Evolutionary conservation across 2,329 filamentous ascomycete species (phyloP).

Genomic region (Alternaria triticina): DNA sequence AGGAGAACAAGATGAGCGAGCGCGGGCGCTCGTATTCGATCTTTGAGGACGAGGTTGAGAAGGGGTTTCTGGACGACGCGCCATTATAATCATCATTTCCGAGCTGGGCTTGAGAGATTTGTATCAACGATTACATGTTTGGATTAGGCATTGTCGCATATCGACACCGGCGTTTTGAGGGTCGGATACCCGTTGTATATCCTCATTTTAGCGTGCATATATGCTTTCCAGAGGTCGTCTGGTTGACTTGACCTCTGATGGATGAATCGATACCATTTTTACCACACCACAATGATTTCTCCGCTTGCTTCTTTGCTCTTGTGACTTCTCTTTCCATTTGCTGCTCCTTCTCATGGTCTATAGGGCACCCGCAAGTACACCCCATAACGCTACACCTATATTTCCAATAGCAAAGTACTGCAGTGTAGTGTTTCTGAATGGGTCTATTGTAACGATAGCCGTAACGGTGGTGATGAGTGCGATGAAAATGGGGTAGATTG

Average conservation of each 20-base stretch:
- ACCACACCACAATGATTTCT: background rate
- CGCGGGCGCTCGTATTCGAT: conserved; percentile 8
- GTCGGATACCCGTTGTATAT: background rate
- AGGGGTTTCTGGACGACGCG: conserved; percentile 15
- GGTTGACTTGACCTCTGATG: background rate
- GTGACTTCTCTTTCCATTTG: background rate
- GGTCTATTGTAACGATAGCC: background rate
- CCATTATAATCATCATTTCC: conserved; percentile 6
- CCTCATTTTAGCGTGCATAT: background rate
- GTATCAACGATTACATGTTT: background rate
- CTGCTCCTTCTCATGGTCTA: background rate
- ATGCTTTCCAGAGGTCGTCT: background rate
- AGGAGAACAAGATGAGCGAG: background rate
- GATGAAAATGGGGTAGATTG: background rate
- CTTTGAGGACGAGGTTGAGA: conserved; percentile 18
- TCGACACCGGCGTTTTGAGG: background rate
- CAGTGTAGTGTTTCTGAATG: background rate
- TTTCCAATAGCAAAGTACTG: background rate
- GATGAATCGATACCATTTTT: background rate
- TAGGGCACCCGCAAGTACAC: background rate
- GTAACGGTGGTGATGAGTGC: background rate
- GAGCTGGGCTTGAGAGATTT: background rate
- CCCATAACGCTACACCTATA: background rate
- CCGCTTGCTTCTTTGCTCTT: background rate
- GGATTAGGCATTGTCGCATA: background rate